Evolutionary conservation across 208 protist genomes (phyloP).

Genomic region (Acanthamoeba lenticulata): DNA sequence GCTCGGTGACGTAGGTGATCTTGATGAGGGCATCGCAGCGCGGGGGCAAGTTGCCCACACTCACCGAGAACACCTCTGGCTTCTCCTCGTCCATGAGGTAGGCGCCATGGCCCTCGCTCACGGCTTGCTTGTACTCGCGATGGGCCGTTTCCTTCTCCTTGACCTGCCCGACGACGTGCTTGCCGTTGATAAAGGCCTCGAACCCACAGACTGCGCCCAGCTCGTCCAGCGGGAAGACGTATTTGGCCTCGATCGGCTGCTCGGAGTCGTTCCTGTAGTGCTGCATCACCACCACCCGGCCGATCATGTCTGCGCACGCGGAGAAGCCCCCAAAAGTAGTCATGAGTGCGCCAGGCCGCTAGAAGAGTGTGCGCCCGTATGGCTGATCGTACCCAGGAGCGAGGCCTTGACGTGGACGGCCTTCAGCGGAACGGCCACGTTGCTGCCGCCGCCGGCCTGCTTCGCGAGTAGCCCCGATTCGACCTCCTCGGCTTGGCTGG

Average conservation of each 20-base stretch:
- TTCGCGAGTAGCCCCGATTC: not conserved
- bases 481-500: not conserved
- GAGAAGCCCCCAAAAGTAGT: no score
- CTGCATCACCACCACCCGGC: constrained; percentile 73
- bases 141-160: constrained; percentile 84
- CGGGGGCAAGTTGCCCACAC: constrained; percentile 80
- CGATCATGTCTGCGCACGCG: constrained; percentile 75
- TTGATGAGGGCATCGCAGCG: constrained; percentile 70
- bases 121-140: constrained; percentile 71
- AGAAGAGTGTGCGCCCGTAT: no score
- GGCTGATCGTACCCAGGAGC: not conserved
- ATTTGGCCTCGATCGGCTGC: constrained; percentile 74
- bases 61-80: constrained; percentile 80
- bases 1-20: constrained; percentile 73
- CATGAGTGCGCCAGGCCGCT: no score
- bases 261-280: constrained; percentile 71
- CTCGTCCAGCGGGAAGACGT: constrained; percentile 85
- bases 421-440: not conserved
- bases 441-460: not conserved
- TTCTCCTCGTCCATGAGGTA: constrained; percentile 82
- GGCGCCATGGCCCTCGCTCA: constrained; percentile 77
- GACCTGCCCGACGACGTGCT: constrained; percentile 81
- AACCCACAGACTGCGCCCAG: constrained; percentile 84
- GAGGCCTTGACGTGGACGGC: constrained; percentile 72
- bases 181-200: constrained; percentile 84